Conservation (phyloP, 2,329 filamentous ascomycete genomes). For the Cladophialophora bantiana region DNA sequence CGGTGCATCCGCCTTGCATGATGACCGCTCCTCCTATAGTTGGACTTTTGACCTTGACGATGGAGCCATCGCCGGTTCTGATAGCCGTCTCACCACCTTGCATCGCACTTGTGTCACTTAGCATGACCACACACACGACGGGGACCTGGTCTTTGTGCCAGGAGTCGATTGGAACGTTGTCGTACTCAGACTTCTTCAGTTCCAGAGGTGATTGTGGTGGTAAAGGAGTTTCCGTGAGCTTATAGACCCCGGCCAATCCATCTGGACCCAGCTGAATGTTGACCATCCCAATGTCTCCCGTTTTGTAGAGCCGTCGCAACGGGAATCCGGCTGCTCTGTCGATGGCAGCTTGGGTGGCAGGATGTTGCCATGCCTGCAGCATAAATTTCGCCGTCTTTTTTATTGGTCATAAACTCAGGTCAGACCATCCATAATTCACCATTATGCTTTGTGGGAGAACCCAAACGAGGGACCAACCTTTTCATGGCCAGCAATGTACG, state of each 20-base stretch:
- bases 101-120: conserved; percentile 57
- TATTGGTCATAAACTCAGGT: background rate
- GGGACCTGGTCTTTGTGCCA: conserved; percentile 61
- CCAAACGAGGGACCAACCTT: background rate
- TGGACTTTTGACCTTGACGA: conserved; percentile 53
- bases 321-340: conserved; percentile 8
- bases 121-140: conserved; percentile 60
- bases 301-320: conserved; percentile 9
- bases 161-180: conserved; percentile 46
- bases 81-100: conserved; percentile 64
- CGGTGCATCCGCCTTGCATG: conserved; percentile 71
- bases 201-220: conserved; percentile 43
- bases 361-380: conserved; percentile 18
- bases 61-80: conserved; percentile 59
- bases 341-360: conserved; percentile 19
- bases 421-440: background rate
- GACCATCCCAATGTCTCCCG: conserved; percentile 61
- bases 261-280: conserved; percentile 57
- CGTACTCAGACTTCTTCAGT: conserved; percentile 23
- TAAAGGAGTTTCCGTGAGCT: conserved; percentile 30
- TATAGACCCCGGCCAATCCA: conserved; percentile 14
- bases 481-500: conserved; percentile 13
- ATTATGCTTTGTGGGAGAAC: background rate
- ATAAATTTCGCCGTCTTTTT: conserved; percentile 14
- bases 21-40: conserved; percentile 61